phyloP scores from a whole-genome alignment of 176 grass and related monocot genomes.

The Lolium perenne region DNA sequence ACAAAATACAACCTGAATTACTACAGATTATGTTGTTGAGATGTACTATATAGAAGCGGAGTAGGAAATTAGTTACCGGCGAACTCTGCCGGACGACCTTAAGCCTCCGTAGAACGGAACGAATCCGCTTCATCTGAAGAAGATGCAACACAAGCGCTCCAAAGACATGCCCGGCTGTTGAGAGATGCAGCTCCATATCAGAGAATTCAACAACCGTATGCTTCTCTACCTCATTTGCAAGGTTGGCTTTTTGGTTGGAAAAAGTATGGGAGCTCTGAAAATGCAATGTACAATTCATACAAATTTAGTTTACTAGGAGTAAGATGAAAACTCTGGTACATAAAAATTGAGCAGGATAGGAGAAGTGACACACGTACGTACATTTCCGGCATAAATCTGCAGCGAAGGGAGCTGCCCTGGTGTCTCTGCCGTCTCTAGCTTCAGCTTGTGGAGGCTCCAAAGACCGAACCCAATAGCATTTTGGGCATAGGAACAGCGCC shows the following conservation, averaged over 20 bases:
- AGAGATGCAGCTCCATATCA: not conserved
- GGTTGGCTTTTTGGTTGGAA: not conserved
- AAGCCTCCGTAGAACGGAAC: not conserved
- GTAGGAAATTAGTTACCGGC: not conserved
- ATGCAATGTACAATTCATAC: not conserved
- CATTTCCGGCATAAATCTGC: not conserved
- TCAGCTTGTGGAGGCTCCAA: not conserved
- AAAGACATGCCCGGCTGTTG: not conserved
- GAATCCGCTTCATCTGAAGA: not conserved
- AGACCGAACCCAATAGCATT: not conserved
- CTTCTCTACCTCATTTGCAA: not conserved
- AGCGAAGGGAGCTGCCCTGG: not conserved
- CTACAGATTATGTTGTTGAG: not conserved
- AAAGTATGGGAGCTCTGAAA: not conserved
- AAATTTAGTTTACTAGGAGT: too few relatives aligned
- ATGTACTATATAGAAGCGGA: not conserved
- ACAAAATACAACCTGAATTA: not conserved
- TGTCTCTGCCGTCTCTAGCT: not conserved
- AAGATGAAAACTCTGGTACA: not conserved
- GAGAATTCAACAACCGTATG: not conserved
- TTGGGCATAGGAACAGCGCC: not conserved
- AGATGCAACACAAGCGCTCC: not conserved
- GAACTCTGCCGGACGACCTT: not conserved
- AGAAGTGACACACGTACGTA: not conserved
- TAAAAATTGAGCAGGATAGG: not conserved